Base-by-base conservation (phyloP, 306 rosid genomes). In the Pyrus pyrifolia region DNA sequence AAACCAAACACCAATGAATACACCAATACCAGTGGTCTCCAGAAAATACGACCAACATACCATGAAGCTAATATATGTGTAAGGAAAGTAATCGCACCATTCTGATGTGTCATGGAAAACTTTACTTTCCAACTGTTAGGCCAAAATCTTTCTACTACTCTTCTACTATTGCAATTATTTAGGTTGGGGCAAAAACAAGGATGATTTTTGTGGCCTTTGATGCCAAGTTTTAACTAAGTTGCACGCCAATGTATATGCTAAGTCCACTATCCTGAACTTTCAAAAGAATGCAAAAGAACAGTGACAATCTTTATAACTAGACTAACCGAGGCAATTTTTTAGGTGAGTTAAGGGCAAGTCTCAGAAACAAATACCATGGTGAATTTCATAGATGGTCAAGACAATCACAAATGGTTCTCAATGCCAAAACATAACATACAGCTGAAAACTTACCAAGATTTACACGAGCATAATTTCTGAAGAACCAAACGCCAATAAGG, bases 401-500 rank as follows among this genome's bases (percentile, higher is more conserved):
- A 13, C 7, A 63, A 64, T 17, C 71, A 51, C 27, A 61, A 61
- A 68, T 17, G 12, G 44, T 13, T 31, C 29, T 4, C 70, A 46
- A 10, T 22, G 51, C 14, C 6, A 22, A 25, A 31, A 62, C 71
- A 78, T 30, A 66, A 81, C 46, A 63, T 52, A 59, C 67, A 40
- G 64, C 58, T 80, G 42, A 57, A 79, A 33, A 83, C 92, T 82
- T 84, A 95, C 99, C 88, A 70, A 95, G 93, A 87, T 91, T 92
- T 74, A 91, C 75, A 68, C 99, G 96, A 59, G 99, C 99, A 88
- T 92, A 95, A 82, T 89, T 91, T 82, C 97, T 89, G 84, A 95
- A 95, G 99, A 92, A 95, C 99, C 97, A 95, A 71, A 95, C 99
- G 65, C 99, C 99, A 79, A 95, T 88, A 78, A 92, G 97, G 87